Base-by-base conservation (phyloP, 345 rosid species). In the Camelina neglecta region DNA sequence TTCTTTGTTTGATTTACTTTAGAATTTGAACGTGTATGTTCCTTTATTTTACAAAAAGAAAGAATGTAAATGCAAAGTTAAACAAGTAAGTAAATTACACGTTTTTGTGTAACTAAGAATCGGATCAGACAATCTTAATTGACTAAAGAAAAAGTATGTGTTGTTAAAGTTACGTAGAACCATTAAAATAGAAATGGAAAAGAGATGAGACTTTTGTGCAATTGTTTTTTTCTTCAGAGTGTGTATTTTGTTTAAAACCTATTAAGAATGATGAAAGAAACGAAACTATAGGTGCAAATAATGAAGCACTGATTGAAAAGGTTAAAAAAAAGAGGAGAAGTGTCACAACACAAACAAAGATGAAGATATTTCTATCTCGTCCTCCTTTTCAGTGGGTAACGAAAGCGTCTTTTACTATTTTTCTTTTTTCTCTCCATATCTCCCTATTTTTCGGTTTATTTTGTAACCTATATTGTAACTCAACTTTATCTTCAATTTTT, bases 401-500 rank as follows among this genome's bases (percentile, higher is more conserved):
- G n/a, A 63, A 69, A 71, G 60, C 20, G 23, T 62, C 62, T 50
- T 60, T 60, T 54, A 47, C 26, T 54, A 29, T 31, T 31, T 29
- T 44, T 45, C 26, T 1, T 21, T 63, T 45, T 1, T 31, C 55
- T 33, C 26, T 8, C 11, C 7, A 45, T 0, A 39, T 38, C 29
- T 71, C 80, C 76, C 26, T 71, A 65, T 59, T 58, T 71, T 58
- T 65, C 39, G 80, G 63, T 77, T 71, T 38, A 42, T 71, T 70
- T 62, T 63, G 65, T 76, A 23, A 71, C 41, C 57, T 38, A 42
- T 71, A 62, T 62, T 63, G 65, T 76, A 36, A 71, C 31, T 51
- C 60, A 29, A 24, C 20, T 20, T 20, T 49, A 7, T 58, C 24
- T 65, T 20, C 1, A 5, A 3, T 11, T 10, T 38, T 29, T 10